Evolutionary conservation across 163 green algal species (phyloP).

Genomic region (Smithsoniella earleae): DNA sequence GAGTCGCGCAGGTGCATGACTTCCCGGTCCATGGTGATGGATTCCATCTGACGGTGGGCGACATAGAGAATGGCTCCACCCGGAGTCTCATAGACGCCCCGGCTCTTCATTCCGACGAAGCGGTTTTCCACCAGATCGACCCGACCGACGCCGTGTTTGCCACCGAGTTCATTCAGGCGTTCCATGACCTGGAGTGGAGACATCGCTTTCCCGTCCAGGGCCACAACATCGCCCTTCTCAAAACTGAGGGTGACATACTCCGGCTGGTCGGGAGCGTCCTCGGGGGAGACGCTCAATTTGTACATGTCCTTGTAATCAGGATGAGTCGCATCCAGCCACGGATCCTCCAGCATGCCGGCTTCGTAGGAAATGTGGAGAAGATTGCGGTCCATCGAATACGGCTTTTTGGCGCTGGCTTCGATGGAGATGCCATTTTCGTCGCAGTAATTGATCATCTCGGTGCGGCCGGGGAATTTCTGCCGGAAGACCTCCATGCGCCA

Average conservation of each 20-base stretch:
- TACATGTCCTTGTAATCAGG: conserved; percentile 94
- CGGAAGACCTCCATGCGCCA: conserved; percentile 98
- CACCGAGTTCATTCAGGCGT: conserved; percentile 66
- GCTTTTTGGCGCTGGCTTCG: too few species aligned
- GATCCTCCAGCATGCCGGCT: conserved; percentile 85
- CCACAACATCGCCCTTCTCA: conserved; percentile 89
- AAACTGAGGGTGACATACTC: conserved; percentile 95
- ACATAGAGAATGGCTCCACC: conserved; percentile 87
- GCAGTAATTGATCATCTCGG: conserved; percentile 88
- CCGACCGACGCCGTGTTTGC: conserved; percentile 70
- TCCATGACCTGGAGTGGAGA: conserved; percentile 76
- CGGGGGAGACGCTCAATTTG: conserved; percentile 74
- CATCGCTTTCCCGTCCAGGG: conserved; percentile 75
- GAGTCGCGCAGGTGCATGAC: conserved; percentile 78
- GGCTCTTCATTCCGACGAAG: conserved; percentile 87
- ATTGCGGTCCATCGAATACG: conserved; percentile 93
- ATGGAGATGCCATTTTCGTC: conserved; percentile 74
- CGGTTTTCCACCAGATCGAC: conserved; percentile 95
- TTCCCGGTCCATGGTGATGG: conserved; percentile 78
- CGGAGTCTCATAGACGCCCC: conserved; percentile 96
- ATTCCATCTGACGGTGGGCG: conserved; percentile 76
- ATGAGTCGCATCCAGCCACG: conserved; percentile 67
- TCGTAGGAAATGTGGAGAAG: conserved; percentile 90
- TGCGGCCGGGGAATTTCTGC: conserved; percentile 80
- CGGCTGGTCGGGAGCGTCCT: conserved; percentile 73